Base-by-base conservation (phyloP, 495 filamentous ascomycete genomes). In the Annulohypoxylon stygium region DNA sequence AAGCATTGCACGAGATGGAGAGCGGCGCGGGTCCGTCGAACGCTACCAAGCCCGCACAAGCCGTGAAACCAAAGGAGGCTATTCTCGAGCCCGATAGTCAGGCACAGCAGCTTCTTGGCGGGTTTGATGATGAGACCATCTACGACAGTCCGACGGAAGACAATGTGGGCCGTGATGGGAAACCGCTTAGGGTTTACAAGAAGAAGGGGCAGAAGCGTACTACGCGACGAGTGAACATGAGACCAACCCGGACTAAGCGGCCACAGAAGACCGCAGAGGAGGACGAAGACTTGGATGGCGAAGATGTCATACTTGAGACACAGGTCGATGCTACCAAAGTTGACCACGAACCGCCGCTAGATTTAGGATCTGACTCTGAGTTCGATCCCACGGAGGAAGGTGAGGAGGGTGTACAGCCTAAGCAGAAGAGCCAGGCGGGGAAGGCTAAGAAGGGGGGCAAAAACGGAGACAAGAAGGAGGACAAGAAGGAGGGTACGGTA, bases 191-290 rank as follows among this genome's bases (percentile, higher is more conserved):
- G 57, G 80, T 88, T 2, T 97, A 90, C 83, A 97, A 97, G 83
- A 98, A 98, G 86, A 93, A 91, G 80, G 95, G 95, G 0, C 90
- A 93, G 77, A 98, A 98, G 81, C 87, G 95, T 47, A 93, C 92
- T 37, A 97, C 95, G 2, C 85, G 92, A 58, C 80, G 87, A 43
- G 89, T 92, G n/a, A 92, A 88, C 43, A 95, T 97, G 90, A 89
- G 76, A 54, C 87, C 87, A 14, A 82, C 80, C 6, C 65, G 78
- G 58, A 55, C 68, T 30, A 84, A 78, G 53, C 82, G 86, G 37
- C 86, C 86, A 45, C 51, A 71, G 65, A 47, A 61, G 5, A 8
- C 79, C 3, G 75, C 79, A n/a, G 76, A 80, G 20, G 72, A 78
- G 6, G 75, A 75, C 14, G 16, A 43, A 0, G 74, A 65, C 14